phyloP scores from a whole-genome alignment of 2,329 filamentous ascomycete species.

The Neobulgaria alba region DNA sequence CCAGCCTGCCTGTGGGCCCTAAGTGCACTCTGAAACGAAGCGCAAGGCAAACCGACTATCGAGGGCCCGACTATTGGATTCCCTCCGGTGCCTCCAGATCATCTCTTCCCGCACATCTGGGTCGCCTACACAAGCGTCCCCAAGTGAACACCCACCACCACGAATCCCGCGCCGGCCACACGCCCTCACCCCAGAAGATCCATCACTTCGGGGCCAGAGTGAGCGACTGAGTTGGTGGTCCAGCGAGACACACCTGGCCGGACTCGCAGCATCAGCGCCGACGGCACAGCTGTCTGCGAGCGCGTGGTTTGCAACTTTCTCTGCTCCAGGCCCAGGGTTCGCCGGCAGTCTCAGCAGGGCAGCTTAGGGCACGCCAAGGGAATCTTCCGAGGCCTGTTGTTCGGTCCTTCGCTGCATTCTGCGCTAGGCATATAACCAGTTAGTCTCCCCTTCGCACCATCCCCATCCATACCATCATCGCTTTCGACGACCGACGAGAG shows the following conservation, averaged over 20 bases:
- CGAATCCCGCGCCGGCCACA: not conserved
- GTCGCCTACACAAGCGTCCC: not conserved
- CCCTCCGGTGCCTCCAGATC: not conserved
- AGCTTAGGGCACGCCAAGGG: slow-evolving; percentile 15
- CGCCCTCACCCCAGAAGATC: no score
- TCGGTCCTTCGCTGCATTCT: slow-evolving; percentile 6
- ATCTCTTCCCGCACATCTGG: not conserved
- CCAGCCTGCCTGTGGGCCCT: no score
- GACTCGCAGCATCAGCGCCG: not conserved
- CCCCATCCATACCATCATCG: slow-evolving; percentile 4
- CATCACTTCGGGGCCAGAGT: not conserved
- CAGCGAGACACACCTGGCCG: not conserved
- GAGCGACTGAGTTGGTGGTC: not conserved
- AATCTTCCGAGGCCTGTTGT: slow-evolving; percentile 9
- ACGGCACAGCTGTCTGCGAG: not conserved
- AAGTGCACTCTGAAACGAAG: no score
- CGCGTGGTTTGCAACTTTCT: not conserved
- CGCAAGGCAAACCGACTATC: no score
- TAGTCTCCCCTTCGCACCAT: slow-evolving; percentile 15
- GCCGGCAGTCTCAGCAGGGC: no score
- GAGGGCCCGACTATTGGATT: not conserved
- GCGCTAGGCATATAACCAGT: slow-evolving; percentile 18
- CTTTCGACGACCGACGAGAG: slow-evolving; percentile 3
- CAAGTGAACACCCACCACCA: not conserved
- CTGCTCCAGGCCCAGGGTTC: not conserved